Conservation (phyloP, 805 yeast species). For the Aciculoconidium aculeatum region DNA sequence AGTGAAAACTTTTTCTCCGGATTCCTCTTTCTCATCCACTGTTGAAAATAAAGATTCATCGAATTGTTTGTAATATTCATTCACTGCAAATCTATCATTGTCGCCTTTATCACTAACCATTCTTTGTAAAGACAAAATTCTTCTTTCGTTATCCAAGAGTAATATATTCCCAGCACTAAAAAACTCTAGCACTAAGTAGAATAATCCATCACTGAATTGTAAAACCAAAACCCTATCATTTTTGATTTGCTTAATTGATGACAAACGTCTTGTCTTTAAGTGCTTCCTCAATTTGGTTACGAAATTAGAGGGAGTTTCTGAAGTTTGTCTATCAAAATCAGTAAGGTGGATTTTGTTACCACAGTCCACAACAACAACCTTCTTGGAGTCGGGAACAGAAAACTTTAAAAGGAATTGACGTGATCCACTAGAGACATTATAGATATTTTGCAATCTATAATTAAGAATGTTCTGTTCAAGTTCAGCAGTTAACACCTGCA, state of each 20-base stretch:
- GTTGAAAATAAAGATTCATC: slow-evolving; percentile 43
- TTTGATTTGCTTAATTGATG: slow-evolving; percentile 66
- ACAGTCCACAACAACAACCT: slow-evolving; percentile 71
- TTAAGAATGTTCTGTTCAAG: slow-evolving; percentile 51
- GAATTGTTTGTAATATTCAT: slow-evolving; percentile 62
- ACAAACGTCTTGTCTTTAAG: slow-evolving; percentile 70
- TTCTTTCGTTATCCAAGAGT: slow-evolving; percentile 61
- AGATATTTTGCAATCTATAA: slow-evolving; percentile 76
- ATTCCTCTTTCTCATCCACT: slow-evolving; percentile 3
- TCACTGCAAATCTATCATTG: slow-evolving; percentile 63
- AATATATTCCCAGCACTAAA: slow-evolving; percentile 93
- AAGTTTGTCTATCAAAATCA: slow-evolving; percentile 72
- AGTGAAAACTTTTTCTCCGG: slow-evolving; percentile 17
- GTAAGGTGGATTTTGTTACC: slow-evolving; percentile 80
- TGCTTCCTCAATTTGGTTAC: slow-evolving; percentile 84
- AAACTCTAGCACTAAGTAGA: slow-evolving; percentile 78
- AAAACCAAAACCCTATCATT: slow-evolving; percentile 80
- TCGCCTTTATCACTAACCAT: slow-evolving; percentile 69
- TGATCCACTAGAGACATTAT: slow-evolving; percentile 66
- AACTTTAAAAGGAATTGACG: slow-evolving; percentile 77
- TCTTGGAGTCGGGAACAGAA: slow-evolving; percentile 76
- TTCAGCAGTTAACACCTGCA: slow-evolving; percentile 66
- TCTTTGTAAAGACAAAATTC: slow-evolving; percentile 71
- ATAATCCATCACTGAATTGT: slow-evolving; percentile 77
- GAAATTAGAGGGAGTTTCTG: slow-evolving; percentile 79